A percentile compares a stretch with the other conserved stretches of the same genome.
phyloP scores from a whole-genome alignment of 495 filamentous ascomycete species.

The Ramalina intermedia region DNA sequence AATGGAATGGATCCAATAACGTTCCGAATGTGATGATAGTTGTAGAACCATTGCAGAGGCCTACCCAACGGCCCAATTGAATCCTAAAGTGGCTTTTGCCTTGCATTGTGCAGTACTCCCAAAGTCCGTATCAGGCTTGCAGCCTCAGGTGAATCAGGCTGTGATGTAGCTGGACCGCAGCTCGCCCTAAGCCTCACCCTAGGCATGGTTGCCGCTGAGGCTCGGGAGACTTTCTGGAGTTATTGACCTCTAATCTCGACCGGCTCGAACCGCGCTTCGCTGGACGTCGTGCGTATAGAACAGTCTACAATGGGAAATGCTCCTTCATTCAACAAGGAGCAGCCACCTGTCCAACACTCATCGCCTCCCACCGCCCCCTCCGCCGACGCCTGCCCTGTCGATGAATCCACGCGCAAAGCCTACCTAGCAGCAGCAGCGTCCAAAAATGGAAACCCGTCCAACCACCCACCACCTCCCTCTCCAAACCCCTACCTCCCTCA shows the following conservation, averaged over 20 bases:
- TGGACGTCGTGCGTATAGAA: not conserved
- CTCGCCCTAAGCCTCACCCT: not conserved
- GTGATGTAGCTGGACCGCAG: conserved; percentile 17
- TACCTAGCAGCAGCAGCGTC: conserved; percentile 42
- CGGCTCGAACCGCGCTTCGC: not conserved
- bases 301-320: conserved; percentile 6
- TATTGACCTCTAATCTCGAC: not conserved
- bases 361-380: conserved; percentile 13
- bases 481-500: conserved; percentile 26
- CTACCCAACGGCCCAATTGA: no score
- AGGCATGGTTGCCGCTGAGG: not conserved
- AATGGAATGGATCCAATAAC: no score
- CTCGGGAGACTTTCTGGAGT: not conserved
- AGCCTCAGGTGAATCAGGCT: no score
- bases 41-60: no score
- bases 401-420: conserved; percentile 67
- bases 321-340: conserved; percentile 1
- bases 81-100: no score
- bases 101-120: no score
- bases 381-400: conserved; percentile 56
- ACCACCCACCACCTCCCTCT: not conserved
- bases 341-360: conserved; percentile 16
- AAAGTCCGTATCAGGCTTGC: no score
- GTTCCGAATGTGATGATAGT: no score
- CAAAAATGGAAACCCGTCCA: conserved; percentile 14